A percentile compares a stretch with the other conserved stretches of the same genome.
phyloP scores from a whole-genome alignment of 192 early-diverging fungal genomes.

The Coemansia sp. region DNA sequence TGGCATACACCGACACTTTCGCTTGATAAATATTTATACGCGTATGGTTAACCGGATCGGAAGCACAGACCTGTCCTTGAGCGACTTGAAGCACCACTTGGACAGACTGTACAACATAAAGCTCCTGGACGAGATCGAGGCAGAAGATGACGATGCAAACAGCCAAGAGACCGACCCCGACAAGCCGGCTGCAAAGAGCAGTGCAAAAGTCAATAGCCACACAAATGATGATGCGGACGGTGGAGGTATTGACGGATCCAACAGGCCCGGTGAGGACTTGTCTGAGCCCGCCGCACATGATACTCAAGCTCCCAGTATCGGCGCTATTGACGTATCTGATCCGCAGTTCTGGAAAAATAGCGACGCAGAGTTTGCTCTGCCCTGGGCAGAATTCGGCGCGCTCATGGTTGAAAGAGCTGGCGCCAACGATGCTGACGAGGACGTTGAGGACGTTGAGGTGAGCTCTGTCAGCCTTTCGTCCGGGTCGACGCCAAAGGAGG shows the following conservation, averaged over 20 bases:
- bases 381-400: constrained; percentile 49
- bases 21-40: constrained; percentile 49
- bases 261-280: not conserved
- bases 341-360: constrained; percentile 46
- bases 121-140: constrained; percentile 43
- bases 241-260: not conserved
- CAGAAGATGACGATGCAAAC: constrained; percentile 22
- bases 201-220: not conserved
- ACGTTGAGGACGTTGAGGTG: constrained; percentile 14
- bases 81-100: constrained; percentile 31
- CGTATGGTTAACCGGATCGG: constrained; percentile 34
- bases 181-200: not conserved
- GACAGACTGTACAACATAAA: constrained; percentile 33
- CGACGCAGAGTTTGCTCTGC: constrained; percentile 38
- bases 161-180: not conserved
- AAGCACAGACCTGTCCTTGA: constrained; percentile 16
- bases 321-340: constrained; percentile 30
- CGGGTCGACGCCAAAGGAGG: constrained; percentile 4
- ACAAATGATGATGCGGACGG: not conserved
- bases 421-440: constrained; percentile 25
- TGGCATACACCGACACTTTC: constrained; percentile 50
- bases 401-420: constrained; percentile 50
- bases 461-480: constrained; percentile 8
- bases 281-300: not conserved
- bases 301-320: not conserved